Base-by-base conservation (phyloP, 305 asterid species). In the Ruellia speciosa region DNA sequence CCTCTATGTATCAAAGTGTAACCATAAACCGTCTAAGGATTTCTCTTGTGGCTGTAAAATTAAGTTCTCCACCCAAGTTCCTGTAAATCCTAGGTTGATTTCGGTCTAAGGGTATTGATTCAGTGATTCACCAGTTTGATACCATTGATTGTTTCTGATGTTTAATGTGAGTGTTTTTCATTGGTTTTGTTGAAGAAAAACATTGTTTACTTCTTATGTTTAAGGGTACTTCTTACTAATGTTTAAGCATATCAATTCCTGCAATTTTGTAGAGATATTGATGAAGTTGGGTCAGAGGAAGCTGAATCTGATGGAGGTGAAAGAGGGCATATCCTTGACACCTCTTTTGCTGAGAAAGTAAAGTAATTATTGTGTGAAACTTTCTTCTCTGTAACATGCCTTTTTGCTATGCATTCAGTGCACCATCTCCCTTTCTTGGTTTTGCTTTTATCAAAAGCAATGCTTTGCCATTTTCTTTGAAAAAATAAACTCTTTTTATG, bases 201-300 rank as follows among this genome's bases (percentile, higher is more conserved):
- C 49, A 43, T 43, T 14, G 3, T 0, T 4, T n/a, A n/a, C n/a
- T 9, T 14, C 15, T 11, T 12, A 2, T 2, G 31, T 24, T 4
- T 24, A 24, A 24, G 31, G 31, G 3, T 24, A 24, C 31, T 24
- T 24, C 31, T 39, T 13, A 43, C 16, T 43, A 13, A 43, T 43
- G 16, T 43, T 4, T 63, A 68, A 56, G 54, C 67, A 28, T 55
- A 51, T 53, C 20, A 62, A 20, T 63, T 73, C 55, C 55, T 53
- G 59, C 47, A n/a, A 54, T 54, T 64, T 75, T 80, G 76, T 79
- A 93, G 99, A 77, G 81, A 90, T 72, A 70, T 89, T 5, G 94
- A 93, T 65, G 97, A 82, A 64, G 94, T 43, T 75, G 95, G 70
- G 68, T 68, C 90, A 45, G 79, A 58, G 58, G 78, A 70, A 69